Conservation (phyloP, 768 basidiomycete species). For the Termitomyces sp. region DNA sequence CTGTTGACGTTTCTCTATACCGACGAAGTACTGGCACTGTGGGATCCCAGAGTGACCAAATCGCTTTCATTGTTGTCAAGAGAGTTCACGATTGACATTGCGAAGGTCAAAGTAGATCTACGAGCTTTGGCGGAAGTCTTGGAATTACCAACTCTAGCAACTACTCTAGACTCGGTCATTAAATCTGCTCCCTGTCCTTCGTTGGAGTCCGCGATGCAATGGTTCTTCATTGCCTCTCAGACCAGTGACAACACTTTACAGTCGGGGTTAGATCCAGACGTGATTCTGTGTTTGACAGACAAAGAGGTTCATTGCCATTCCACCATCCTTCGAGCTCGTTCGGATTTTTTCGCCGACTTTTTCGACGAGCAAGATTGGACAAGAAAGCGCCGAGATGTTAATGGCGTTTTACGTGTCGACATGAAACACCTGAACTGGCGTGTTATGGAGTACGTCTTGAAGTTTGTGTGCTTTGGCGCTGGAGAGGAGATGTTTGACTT, state of each 20-base stretch:
- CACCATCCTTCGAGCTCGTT: constrained; percentile 71
- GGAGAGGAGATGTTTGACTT: constrained; percentile 64
- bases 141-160: constrained; percentile 46
- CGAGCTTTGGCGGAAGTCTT: constrained; percentile 50
- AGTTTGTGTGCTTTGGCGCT: constrained; percentile 71
- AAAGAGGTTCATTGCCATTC: constrained; percentile 64
- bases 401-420: constrained; percentile 55
- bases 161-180: constrained; percentile 52
- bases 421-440: constrained; percentile 70
- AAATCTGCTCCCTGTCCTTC: constrained; percentile 49
- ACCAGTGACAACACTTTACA: neutral
- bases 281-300: constrained; percentile 67
- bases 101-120: constrained; percentile 59
- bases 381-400: constrained; percentile 42
- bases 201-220: constrained; percentile 41
- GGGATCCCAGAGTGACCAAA: constrained; percentile 67
- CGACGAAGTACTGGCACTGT: constrained; percentile 75
- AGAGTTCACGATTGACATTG: constrained; percentile 33
- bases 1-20: constrained; percentile 85
- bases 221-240: constrained; percentile 41
- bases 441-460: constrained; percentile 69
- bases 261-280: constrained; percentile 49
- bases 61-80: constrained; percentile 35
- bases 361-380: constrained; percentile 86
- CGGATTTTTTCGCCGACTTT: constrained; percentile 77